Evolutionary conservation across 2,329 filamentous ascomycete species (phyloP).

Genomic region (Aaosphaeria pasadenensis): DNA sequence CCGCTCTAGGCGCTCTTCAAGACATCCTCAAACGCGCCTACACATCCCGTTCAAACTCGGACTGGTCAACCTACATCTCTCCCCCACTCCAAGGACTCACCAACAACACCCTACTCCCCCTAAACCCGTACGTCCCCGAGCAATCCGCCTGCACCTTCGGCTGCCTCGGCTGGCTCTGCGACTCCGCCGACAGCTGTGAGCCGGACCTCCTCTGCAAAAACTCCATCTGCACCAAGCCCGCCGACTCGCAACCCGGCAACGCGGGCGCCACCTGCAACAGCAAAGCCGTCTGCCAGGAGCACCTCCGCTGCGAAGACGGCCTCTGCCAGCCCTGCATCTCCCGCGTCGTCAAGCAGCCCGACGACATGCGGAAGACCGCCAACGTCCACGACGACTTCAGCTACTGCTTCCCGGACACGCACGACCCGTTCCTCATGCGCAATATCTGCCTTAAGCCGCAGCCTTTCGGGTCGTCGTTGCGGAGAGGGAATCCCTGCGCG

Average conservation of each 20-base stretch:
- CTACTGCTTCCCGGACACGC: conserved; percentile 16
- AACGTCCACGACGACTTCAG: conserved; percentile 3
- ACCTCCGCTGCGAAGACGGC: conserved; percentile 18
- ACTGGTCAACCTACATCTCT: conserved; percentile 27
- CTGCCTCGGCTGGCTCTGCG: conserved; percentile 29
- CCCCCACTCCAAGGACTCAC: conserved; percentile 15
- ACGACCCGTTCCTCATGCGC: conserved; percentile 10
- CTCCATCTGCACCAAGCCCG: conserved; percentile 21
- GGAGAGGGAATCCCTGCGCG: conserved; percentile 20
- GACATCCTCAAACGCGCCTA: conserved; percentile 18
- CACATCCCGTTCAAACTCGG: conserved; percentile 25
- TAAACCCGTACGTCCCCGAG: conserved; percentile 30
- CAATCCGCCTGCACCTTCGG: conserved; percentile 28
- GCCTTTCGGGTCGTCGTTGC: conserved; percentile 1
- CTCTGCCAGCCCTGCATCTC: conserved; percentile 18
- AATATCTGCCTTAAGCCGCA: conserved; percentile 1
- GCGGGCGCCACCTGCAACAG: conserved; percentile 22
- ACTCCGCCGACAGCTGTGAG: conserved; percentile 21
- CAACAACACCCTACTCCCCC: conserved; percentile 13
- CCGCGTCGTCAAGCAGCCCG: conserved; percentile 12
- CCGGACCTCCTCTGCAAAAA: conserved; percentile 31
- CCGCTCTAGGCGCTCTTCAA: conserved; percentile 19
- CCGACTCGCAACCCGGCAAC: conserved; percentile 20
- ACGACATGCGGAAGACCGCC: conserved; percentile 1
- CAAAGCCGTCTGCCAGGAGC: conserved; percentile 25